phyloP scores from a whole-genome alignment of 257 asterid genomes.

The Craterostigma plantagineum region DNA sequence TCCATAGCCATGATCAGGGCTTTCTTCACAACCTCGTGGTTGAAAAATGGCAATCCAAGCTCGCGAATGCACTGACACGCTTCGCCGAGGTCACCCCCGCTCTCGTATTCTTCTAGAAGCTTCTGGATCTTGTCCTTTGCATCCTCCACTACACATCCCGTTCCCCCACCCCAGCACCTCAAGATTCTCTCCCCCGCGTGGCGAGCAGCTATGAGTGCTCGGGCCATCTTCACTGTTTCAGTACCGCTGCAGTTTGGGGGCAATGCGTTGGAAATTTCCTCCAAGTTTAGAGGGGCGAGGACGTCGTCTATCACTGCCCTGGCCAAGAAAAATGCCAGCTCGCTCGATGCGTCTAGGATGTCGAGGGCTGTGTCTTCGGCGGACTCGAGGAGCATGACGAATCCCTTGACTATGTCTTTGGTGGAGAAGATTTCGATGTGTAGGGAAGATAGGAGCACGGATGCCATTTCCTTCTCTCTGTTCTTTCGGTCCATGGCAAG shows the following conservation, averaged over 20 bases:
- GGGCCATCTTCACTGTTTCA: conserved; percentile 61
- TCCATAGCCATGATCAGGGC: conserved; percentile 99
- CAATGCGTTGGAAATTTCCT: conserved; percentile 44
- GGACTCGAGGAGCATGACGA: conserved; percentile 69
- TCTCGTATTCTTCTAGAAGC: conserved; percentile 90
- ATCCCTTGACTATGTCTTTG: conserved; percentile 75
- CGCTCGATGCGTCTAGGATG: conserved; percentile 75
- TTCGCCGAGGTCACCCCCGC: conserved; percentile 69
- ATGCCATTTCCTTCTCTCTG: conserved; percentile 95
- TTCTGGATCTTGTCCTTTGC: conserved; percentile 92
- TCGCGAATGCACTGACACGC: conserved; percentile 95
- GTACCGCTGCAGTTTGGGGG: conserved; percentile 60
- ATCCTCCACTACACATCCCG: conserved; percentile 99
- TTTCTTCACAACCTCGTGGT: conserved; percentile 93
- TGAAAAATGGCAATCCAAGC: conserved; percentile 82
- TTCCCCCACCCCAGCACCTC: conserved; percentile 99
- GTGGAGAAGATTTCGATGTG: conserved; percentile 76
- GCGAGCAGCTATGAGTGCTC: conserved; percentile 71
- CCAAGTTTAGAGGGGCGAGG: conserved; percentile 76
- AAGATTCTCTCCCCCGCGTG: conserved; percentile 99
- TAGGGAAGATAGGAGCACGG: conserved; percentile 76
- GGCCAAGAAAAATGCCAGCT: conserved; percentile 76
- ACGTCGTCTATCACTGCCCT: conserved; percentile 87
- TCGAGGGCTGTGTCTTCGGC: conserved; percentile 94
- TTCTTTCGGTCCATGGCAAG: conserved; percentile 88